A percentile compares a stretch with the other conserved stretches of the same genome.
These are phyloP conservation scores for Fomitopsis palustris DNA, from an alignment of 1,284 basidiomycete genomes.

Conservation along the genomic window DNA sequence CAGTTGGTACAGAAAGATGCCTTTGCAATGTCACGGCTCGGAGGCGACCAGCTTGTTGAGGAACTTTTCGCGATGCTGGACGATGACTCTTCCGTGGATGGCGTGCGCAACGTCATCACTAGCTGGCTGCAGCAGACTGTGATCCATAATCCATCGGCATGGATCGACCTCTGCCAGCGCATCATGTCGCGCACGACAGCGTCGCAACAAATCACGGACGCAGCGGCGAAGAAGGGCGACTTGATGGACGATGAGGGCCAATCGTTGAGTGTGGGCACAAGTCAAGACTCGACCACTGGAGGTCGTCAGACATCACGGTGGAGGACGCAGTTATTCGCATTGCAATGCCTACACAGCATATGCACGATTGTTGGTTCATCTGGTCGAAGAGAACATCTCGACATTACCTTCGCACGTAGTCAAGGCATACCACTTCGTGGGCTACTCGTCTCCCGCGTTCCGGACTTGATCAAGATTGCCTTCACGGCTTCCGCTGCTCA, in stretches of 20 bases:
- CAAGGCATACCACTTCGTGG: slow-evolving; percentile 36
- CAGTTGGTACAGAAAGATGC: slow-evolving; percentile 98
- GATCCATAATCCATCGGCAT: slow-evolving; percentile 88
- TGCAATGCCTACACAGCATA: slow-evolving; percentile 91
- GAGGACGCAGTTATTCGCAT: slow-evolving; percentile 95
- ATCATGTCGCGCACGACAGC: slow-evolving; percentile 92
- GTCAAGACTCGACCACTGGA: slow-evolving; percentile 35
- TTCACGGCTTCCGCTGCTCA: slow-evolving; percentile 96
- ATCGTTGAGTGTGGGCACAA: slow-evolving; percentile 67
- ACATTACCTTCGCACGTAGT: slow-evolving; percentile 55
- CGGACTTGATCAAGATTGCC: slow-evolving; percentile 95
- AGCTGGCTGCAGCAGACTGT: slow-evolving; percentile 97
- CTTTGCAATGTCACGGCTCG: slow-evolving; percentile 85
- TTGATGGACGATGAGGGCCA: slow-evolving; percentile 91
- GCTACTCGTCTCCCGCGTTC: slow-evolving; percentile 77
- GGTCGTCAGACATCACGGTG: slow-evolving; percentile 74
- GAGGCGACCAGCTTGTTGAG: slow-evolving; percentile 92
- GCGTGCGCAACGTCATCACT: slow-evolving; percentile 90
- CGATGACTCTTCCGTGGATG: slow-evolving; percentile 91
- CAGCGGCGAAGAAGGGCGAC: slow-evolving; percentile 44
- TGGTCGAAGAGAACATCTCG: slow-evolving; percentile 79
- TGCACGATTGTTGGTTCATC: slow-evolving; percentile 74
- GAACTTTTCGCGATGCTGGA: slow-evolving; percentile 95
- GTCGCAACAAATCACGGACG: slow-evolving; percentile 69
- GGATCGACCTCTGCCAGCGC: slow-evolving; percentile 97